Conservation (phyloP, 1,139 yeast species). For the Scheffersomyces illinoinensis region DNA sequence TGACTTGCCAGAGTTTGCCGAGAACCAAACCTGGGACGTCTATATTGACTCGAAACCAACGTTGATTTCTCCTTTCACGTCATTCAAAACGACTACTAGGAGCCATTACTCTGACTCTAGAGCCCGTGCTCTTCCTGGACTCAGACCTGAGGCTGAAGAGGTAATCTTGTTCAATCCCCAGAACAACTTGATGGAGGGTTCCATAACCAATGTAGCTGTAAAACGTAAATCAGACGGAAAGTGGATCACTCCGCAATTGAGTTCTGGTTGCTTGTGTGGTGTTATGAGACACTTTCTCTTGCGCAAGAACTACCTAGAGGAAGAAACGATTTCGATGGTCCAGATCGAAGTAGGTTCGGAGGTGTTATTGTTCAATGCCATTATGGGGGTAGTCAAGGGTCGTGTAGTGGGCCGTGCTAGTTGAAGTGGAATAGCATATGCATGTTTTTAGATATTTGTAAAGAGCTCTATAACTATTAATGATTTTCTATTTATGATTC, state of each 20-base stretch:
- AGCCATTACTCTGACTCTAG: slow-evolving; percentile 66
- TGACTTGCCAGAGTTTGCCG: not conserved
- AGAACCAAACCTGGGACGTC: slow-evolving; percentile 47
- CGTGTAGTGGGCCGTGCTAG: slow-evolving; percentile 24
- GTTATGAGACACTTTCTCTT: slow-evolving; percentile 71
- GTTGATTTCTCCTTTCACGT: slow-evolving; percentile 72
- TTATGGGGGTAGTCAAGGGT: slow-evolving; percentile 79
- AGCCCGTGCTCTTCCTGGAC: slow-evolving; percentile 40
- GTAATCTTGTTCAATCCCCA: slow-evolving; percentile 68
- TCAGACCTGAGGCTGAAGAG: slow-evolving; percentile 51
- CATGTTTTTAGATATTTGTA: not conserved
- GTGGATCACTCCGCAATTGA: slow-evolving; percentile 81
- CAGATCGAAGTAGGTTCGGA: slow-evolving; percentile 62
- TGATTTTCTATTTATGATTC: not conserved
- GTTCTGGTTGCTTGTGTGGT: slow-evolving; percentile 85
- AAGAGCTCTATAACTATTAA: not conserved
- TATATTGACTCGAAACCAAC: slow-evolving; percentile 59
- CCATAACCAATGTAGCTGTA: slow-evolving; percentile 81
- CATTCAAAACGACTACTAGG: slow-evolving; percentile 84
- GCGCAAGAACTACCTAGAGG: slow-evolving; percentile 54
- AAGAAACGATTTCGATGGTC: slow-evolving; percentile 46
- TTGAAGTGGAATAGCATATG: not conserved
- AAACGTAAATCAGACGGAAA: slow-evolving; percentile 38
- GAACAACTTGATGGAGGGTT: slow-evolving; percentile 74
- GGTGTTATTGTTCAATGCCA: slow-evolving; percentile 74